These are phyloP conservation scores for Saccharum hybrid DNA, from an alignment of 202 grass and related monocot species.

Conservation along the genomic window DNA sequence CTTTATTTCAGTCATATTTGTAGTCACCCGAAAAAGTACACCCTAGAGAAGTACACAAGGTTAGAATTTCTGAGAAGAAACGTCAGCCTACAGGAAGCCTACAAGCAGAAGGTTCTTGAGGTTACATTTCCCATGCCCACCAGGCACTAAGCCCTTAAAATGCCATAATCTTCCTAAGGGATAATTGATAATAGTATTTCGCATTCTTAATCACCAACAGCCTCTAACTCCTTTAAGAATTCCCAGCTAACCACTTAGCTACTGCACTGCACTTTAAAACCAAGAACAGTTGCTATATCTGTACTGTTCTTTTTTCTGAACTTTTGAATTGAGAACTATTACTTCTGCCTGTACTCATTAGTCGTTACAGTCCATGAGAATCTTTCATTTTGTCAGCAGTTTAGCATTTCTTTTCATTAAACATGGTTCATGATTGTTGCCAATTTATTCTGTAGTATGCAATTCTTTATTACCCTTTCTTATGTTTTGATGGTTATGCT, in stretches of 20 bases:
- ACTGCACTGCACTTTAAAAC: not conserved
- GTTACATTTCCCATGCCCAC: slow-evolving; percentile 9
- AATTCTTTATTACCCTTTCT: not conserved
- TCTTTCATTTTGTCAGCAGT: not conserved
- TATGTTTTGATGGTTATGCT: slow-evolving; percentile 21
- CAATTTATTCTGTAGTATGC: not conserved
- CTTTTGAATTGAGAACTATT: slow-evolving; percentile 1
- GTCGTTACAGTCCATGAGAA: not conserved
- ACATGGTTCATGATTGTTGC: not conserved
- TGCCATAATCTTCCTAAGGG: slow-evolving; percentile 5
- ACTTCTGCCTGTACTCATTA: not conserved
- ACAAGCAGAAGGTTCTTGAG: slow-evolving; percentile 9
- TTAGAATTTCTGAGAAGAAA: slow-evolving; percentile 10
- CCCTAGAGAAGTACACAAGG: no score
- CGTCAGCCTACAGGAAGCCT: not conserved
- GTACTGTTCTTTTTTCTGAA: not conserved
- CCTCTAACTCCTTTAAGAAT: not conserved
- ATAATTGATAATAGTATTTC: not conserved
- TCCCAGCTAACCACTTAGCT: not conserved
- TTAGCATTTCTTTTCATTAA: slow-evolving; percentile 1
- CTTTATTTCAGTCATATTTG: not conserved
- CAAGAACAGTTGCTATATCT: not conserved
- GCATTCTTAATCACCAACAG: not conserved
- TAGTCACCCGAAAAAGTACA: slow-evolving; percentile 7
- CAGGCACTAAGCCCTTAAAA: slow-evolving; percentile 8